Percentiles rank a stretch among this genome's conserved stretches.
phyloP scores from a whole-genome alignment of 805 yeast species.

The Zygoascus bituminiphila region DNA sequence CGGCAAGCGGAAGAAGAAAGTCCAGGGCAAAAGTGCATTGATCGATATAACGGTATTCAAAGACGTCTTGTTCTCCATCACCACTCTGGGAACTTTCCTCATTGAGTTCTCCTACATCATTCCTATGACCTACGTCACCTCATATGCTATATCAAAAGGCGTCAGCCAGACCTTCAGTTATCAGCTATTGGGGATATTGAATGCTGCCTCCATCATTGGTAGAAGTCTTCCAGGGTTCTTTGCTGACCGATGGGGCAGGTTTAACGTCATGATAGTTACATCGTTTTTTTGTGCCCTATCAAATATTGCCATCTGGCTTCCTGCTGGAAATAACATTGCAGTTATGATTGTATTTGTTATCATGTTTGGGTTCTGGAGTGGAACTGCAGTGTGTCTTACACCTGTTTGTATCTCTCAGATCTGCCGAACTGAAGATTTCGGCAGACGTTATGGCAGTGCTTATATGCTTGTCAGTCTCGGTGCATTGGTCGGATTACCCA shows the following conservation, averaged over 20 bases:
- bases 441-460: constrained; percentile 60
- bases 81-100: constrained; percentile 26
- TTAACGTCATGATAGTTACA: constrained; percentile 47
- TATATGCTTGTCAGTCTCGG: constrained; percentile 39
- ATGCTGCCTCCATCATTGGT: constrained; percentile 44
- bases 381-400: constrained; percentile 54
- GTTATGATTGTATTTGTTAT: constrained; percentile 46
- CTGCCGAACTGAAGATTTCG: constrained; percentile 57
- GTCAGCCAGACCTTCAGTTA: constrained; percentile 23
- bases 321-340: constrained; percentile 38
- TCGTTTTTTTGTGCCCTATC: constrained; percentile 39
- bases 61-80: constrained; percentile 23
- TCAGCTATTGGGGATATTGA: constrained; percentile 39
- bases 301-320: constrained; percentile 55
- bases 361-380: constrained; percentile 48
- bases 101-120: constrained; percentile 47
- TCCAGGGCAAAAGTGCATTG: constrained; percentile 12
- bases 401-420: constrained; percentile 63
- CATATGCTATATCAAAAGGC: constrained; percentile 38
- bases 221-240: constrained; percentile 47
- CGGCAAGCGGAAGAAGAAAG: constrained; percentile 5
- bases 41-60: constrained; percentile 26
- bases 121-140: constrained; percentile 46
- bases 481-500: constrained; percentile 31
- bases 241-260: constrained; percentile 49